Evolutionary conservation across 2,329 filamentous ascomycete genomes (phyloP), one percentile per base, ranked within the genome.

Genomic region (Huntiella moniliformis): DNA sequence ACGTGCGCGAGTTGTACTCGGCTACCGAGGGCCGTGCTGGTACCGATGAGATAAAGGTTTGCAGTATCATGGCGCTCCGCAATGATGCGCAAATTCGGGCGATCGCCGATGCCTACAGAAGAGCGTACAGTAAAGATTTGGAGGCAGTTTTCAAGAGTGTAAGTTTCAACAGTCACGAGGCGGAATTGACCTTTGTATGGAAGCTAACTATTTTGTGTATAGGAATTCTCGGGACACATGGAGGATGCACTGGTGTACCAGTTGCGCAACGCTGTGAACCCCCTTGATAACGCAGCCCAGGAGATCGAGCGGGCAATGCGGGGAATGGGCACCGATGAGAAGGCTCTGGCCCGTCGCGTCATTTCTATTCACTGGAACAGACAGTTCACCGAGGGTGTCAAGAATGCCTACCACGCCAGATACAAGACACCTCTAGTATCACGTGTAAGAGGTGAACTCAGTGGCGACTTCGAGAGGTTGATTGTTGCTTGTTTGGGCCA

Each of bases 171-270:
- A 10, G 7, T 28, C 22, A 10, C 22, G 77, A 84, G 52, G 71
- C 74, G 32, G 77, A 85, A 42, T 76, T 96, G 54, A 74, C 76
- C 51, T 81, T 73, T 54, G 74, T 77, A 59, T 61, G 66, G 57
- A 22, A 35, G 34, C 4, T 7, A 33, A 39, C 18, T 38, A 42
- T 37, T 31, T 3, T 10, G 13, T 4, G 3, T 49, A 6, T 50
- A 78, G 64, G 77, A 91, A 56, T 95, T 95, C 62, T 82, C 79
- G 0, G 88, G 88, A 1, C 88, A 96, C 58, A 95, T 96, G 86
- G 70, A 87, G 58, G 74, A 83, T 12, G 85, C 85, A 0, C 70
- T 96, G 1, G 63, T 91, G 18, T 77, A 77, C 58, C 85, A 94
- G 60, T 65, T 95, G n/a, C 71, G 72, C 8, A 69, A 79, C 10